Evolutionary conservation across 2,329 filamentous ascomycete genomes (phyloP), one percentile per base, ranked within the genome.

Genomic region (Furcasterigmium furcatum): DNA sequence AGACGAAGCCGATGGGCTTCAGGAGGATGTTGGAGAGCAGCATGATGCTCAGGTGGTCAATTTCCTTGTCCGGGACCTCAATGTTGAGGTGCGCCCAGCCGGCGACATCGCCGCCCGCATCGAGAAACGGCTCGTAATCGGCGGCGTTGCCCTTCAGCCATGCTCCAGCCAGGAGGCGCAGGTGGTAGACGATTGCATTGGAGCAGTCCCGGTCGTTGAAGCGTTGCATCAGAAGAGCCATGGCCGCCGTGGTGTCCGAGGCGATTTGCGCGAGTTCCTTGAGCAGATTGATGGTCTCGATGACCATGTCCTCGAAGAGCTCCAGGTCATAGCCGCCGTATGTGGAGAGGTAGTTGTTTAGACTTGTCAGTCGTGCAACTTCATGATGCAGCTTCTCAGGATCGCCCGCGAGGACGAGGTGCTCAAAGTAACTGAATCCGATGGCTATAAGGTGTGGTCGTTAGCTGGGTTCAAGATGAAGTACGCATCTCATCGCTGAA

Each of bases 391-490:
- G 71, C n/a, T 38, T 43, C 20, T 43, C 41, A 12, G 41, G 41
- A 61, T 90, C 83, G 55, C 81, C 82, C 39, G 79, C 71, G 52
- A 82, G 80, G 56, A 92, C 74, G 45, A 97, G 76, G 38, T 83
- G 85, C 67, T 99, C 94, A 61, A 95, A 96, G 66, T 96, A 97
- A 53, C 84, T 85, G 66, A 95, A 99, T 20, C 85, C 91, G 61
- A 96, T 87, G 43, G 92, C 94, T 97, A 64, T 29, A 49, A 32
- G 19, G 8, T 7, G 24, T 27, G 7, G 7, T 7, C 7, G 24
- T 27, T 27, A 27, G 24, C 24, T 12, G 24, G 24, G 7, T 27
- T 40, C 7, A 25, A 45, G 43, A n/a, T n/a, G n/a, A n/a, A n/a
- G n/a, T n/a, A n/a, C n/a, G n/a, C n/a, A n/a, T n/a, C n/a, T n/a